Base-by-base conservation (phyloP, 306 rosid genomes). In the Nissolia schottii region DNA sequence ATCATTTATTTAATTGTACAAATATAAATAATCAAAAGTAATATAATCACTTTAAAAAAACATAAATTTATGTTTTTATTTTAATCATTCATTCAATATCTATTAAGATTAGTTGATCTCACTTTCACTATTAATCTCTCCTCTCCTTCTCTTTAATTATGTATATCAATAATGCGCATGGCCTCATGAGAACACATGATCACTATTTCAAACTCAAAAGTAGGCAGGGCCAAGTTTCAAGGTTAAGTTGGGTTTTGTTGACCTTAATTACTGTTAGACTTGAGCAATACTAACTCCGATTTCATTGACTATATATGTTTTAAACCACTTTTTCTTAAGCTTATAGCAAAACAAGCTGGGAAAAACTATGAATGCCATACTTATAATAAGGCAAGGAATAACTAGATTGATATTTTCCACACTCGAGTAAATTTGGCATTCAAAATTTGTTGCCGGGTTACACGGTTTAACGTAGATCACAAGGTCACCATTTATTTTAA, bases 191-290 rank as follows among this genome's bases (percentile, higher is more conserved):
- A 45, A 55, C 55, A 55, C 6, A 10, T 23, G n/a, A n/a, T 62
- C 55, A 60, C 6, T 22, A 48, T 48, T 72, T 79, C 75, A 73
- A 63, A 49, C 64, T 32, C 8, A 72, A 66, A n/a, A 63, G 69
- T 70, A 18, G 77, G 69, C 64, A 32, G 74, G 64, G 40, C 64
- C 74, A 63, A 80, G 70, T 81, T 77, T 77, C 73, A 51, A 81
- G 72, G 76, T 58, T 57, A 31, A 70, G 58, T 54, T 66, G 67
- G 54, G 59, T 72, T 64, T 71, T 67, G 53, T 76, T 76, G 71
- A 71, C 81, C 70, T 75, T 53, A 16, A 50, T 51, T 41, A 34
- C 46, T 43, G 37, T 16, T 63, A 20, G 46, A 51, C 43, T n/a
- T 7, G 40, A 31, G 14, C 2, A 13, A 64, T 53, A n/a, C n/a